These are phyloP conservation scores for Chaetomiaceae sp. DNA, from an alignment of 2,329 filamentous ascomycete genomes.

Conservation along the genomic window DNA sequence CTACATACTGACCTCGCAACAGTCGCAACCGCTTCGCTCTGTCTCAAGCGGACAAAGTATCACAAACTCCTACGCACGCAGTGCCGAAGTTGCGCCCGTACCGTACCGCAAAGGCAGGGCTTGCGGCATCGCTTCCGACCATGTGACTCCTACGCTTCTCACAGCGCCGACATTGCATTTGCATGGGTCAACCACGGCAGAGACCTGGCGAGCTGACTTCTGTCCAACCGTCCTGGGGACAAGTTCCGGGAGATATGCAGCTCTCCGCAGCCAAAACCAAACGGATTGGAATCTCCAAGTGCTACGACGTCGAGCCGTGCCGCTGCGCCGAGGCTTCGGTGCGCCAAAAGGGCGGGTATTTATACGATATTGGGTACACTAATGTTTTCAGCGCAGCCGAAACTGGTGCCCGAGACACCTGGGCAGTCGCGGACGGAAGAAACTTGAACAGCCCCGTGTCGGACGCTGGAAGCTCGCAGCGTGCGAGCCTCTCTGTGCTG, in stretches of 20 bases:
- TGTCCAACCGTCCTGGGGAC: conserved; percentile 13
- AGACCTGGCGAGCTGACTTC: conserved; percentile 13
- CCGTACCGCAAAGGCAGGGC: neutral
- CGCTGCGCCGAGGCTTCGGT: conserved; percentile 2
- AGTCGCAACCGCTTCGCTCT: neutral
- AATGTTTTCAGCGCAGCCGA: neutral
- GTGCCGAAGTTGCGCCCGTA: conserved; percentile 11
- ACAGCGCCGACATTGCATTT: neutral
- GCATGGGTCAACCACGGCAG: neutral
- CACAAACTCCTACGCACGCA: conserved; percentile 13
- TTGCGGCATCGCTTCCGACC: neutral
- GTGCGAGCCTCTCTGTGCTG: neutral
- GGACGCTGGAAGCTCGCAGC: neutral
- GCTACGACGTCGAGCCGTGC: conserved; percentile 4
- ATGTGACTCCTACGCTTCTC: conserved; percentile 3
- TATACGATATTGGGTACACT: conserved; percentile 8
- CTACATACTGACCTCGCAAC: neutral
- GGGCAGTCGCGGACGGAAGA: conserved; percentile 1
- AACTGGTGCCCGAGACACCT: conserved; percentile 11
- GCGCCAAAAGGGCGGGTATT: neutral
- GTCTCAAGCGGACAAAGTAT: conserved; percentile 8
- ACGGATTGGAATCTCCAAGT: conserved; percentile 13
- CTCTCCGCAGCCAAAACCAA: conserved; percentile 11
- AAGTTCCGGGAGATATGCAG: conserved; percentile 4
- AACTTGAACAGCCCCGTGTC: conserved; percentile 1